A percentile compares a stretch with the other conserved stretches of the same genome.
Evolutionary conservation across 2,329 filamentous ascomycete species (phyloP).

Genomic region (Pestalotiopsis fici): DNA sequence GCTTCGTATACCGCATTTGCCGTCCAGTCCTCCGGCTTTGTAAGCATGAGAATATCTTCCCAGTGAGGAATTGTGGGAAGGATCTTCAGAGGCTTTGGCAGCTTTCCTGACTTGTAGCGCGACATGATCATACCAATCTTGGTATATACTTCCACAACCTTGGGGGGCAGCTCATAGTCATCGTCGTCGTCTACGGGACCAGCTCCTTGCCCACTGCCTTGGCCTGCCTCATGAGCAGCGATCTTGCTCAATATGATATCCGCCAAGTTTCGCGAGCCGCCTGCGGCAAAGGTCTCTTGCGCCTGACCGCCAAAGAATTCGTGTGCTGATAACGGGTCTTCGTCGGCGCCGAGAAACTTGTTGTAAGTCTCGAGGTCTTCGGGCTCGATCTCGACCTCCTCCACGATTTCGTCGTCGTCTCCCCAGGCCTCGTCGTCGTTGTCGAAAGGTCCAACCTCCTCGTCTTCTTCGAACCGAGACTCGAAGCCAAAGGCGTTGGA

Average conservation of each 20-base stretch:
- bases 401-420: conserved; percentile 80
- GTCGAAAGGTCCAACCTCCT: conserved; percentile 47
- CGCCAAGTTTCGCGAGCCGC: conserved; percentile 75
- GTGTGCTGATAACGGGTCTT: conserved; percentile 67
- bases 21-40: conserved; percentile 71
- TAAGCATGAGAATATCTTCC: conserved; percentile 84
- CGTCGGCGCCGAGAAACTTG: conserved; percentile 77
- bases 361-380: conserved; percentile 89
- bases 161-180: conserved; percentile 82
- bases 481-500: conserved; percentile 79
- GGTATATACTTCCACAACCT: conserved; percentile 91
- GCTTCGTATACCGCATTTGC: conserved; percentile 84
- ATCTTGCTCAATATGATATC: conserved; percentile 95
- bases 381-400: conserved; percentile 81
- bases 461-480: conserved; percentile 66
- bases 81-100: conserved; percentile 96
- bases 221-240: conserved; percentile 79
- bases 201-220: conserved; percentile 50
- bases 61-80: conserved; percentile 89
- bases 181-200: conserved; percentile 77
- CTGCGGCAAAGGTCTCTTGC: conserved; percentile 43
- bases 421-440: conserved; percentile 55
- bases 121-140: conserved; percentile 90
- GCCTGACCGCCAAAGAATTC: conserved; percentile 56
- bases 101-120: conserved; percentile 91